These are phyloP conservation scores for Zanthoxylum bungeanum DNA, from an alignment of 345 rosid species.

Conservation along the genomic window DNA sequence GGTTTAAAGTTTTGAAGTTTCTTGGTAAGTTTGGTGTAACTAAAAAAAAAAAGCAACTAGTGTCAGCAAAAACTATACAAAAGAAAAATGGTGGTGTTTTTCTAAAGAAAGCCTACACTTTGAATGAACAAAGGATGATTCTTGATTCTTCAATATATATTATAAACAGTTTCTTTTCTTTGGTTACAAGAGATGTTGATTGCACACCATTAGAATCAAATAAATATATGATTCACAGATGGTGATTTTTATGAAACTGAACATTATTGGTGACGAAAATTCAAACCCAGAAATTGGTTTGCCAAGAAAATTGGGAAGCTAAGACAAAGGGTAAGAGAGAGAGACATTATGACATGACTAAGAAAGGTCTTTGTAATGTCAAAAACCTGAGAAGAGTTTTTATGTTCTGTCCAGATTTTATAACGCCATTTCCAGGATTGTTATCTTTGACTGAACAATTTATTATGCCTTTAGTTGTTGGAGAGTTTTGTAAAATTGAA, in stretches of 20 bases:
- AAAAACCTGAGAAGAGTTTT: background rate
- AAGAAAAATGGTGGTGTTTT: background rate
- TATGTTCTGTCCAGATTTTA: background rate
- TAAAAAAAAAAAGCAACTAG: background rate
- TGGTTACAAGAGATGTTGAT: background rate
- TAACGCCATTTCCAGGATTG: background rate
- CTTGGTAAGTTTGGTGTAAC: background rate
- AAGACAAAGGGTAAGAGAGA: background rate
- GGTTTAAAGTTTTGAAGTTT: background rate
- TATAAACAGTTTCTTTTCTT: conserved; percentile 1
- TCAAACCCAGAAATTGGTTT: background rate
- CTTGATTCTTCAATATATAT: background rate
- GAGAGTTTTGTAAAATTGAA: background rate
- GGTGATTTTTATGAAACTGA: background rate
- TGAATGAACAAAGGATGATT: background rate
- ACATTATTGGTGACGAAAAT: background rate
- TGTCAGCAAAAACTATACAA: background rate
- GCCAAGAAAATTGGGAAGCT: background rate
- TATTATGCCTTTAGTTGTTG: background rate
- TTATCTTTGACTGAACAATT: background rate
- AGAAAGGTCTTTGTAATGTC: too few relatives aligned
- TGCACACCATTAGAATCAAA: background rate
- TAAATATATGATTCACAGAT: background rate
- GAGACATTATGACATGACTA: too few relatives aligned
- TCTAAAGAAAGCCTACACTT: background rate